A percentile compares a stretch with the other conserved stretches of the same genome.
Evolutionary conservation across 306 rosid genomes (phyloP).

Genomic region (Gleditsia sinensis): DNA sequence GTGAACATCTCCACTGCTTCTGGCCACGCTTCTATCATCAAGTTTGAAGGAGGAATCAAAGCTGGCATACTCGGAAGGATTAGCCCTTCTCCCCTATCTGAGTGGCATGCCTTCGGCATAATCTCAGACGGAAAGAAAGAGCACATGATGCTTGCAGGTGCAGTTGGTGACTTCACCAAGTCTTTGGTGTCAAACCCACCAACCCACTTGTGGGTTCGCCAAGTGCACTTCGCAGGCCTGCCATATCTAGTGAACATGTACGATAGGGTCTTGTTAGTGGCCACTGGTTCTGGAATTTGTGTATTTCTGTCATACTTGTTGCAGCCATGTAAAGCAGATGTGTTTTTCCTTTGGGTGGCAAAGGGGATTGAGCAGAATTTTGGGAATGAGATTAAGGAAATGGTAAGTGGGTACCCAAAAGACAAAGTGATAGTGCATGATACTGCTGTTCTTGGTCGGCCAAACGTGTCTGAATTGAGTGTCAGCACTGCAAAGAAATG

Average conservation of each 20-base stretch:
- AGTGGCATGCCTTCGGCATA: constrained; percentile 67
- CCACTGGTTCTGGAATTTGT: constrained; percentile 63
- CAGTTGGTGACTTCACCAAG: constrained; percentile 60
- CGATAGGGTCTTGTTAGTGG: constrained; percentile 48
- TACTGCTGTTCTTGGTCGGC: constrained; percentile 49
- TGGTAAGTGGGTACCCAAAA: constrained; percentile 41
- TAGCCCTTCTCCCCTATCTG: constrained; percentile 55
- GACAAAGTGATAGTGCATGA: constrained; percentile 54
- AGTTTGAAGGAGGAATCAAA: constrained; percentile 50
- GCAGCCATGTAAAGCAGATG: constrained; percentile 48
- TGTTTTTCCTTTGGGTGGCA: constrained; percentile 57
- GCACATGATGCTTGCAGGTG: constrained; percentile 67
- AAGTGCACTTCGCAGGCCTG: constrained; percentile 52
- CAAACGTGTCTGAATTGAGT: constrained; percentile 47
- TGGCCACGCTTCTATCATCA: constrained; percentile 50
- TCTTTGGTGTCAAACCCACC: constrained; percentile 53
- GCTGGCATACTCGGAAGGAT: constrained; percentile 57
- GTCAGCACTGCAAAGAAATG: constrained; percentile 40
- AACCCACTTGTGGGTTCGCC: constrained; percentile 55
- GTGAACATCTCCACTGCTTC: constrained; percentile 43
- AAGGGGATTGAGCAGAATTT: constrained; percentile 56
- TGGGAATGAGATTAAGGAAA: constrained; percentile 49
- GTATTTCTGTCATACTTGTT: constrained; percentile 54
- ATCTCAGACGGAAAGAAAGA: constrained; percentile 50
- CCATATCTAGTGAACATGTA: constrained; percentile 60